Conservation (phyloP, 352 stramenopile genomes). For the Thalassiosira exigua region DNA sequence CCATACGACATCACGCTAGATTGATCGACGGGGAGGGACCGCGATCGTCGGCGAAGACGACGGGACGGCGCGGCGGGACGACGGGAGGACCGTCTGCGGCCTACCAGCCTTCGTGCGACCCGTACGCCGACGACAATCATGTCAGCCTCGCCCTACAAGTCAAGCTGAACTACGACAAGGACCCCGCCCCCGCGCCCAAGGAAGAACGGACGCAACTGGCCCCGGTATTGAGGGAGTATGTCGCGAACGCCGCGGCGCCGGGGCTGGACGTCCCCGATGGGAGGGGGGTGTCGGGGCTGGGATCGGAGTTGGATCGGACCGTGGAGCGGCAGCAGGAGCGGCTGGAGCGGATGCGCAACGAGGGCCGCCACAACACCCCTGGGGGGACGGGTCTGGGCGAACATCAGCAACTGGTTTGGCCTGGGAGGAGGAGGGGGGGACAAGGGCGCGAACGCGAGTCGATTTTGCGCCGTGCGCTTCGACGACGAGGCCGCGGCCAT, state of each 20-base stretch:
- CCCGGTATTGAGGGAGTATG: constrained; percentile 11
- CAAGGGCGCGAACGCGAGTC: background rate
- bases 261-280: background rate
- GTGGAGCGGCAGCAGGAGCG: constrained; percentile 20
- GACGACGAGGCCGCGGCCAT: constrained; percentile 14
- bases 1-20: constrained; percentile 48
- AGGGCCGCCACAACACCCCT: background rate
- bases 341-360: background rate
- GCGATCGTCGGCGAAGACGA: background rate
- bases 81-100: background rate
- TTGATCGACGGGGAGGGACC: constrained; percentile 36
- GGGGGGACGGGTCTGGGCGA: background rate
- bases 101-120: constrained; percentile 10
- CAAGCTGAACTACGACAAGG: constrained; percentile 38
- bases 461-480: constrained; percentile 19
- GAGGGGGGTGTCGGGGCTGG: background rate
- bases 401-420: constrained; percentile 40
- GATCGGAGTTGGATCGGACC: background rate
- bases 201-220: background rate
- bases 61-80: background rate
- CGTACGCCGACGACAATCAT: constrained; percentile 41
- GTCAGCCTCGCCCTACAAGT: constrained; percentile 31
- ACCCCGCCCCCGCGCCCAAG: background rate
- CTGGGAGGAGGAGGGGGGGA: background rate
- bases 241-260: constrained; percentile 14